Evolutionary conservation across 2,329 filamentous ascomycete species (phyloP), one percentile per base, ranked within the genome.

Genomic region (Cercospora citrullina): DNA sequence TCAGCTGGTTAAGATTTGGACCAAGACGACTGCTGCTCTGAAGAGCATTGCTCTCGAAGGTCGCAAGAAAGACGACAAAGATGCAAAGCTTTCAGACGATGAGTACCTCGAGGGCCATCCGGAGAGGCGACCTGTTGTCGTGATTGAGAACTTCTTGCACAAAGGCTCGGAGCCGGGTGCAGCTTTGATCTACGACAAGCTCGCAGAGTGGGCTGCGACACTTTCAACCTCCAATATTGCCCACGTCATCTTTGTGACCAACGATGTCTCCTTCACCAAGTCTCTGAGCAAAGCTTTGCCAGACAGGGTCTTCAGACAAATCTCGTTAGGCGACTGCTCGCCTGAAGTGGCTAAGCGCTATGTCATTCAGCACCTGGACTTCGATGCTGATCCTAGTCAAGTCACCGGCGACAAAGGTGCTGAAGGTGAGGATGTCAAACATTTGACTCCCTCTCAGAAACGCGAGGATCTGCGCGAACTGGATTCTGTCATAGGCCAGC

Each of bases 201-300:
- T 85, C 60, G 89, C 93, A 0, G 93, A 97, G 76, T 98, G 94
- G 83, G 93, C 94, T 1, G 93, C 95, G 4, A 85, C 89, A 1
- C 82, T 97, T 30, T 94, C 95, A 0, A 92, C 92, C 57, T 90
- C 90, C 63, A 97, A 97, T 72, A 86, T 96, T 53, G 94, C 94
- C 0, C 95, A 98, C 78, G 93, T 98, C 66, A 90, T 99, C 66
- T 97, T 98, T 83, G 84, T 99, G 42, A 97, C 94, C 0, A 93
- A 91, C 66, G 94, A 98, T 71, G 87, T 93, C 0, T 92, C 93
- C 0, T 97, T 93, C 80, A 90, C 91, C 60, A 98, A 98, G 78
- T 90, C 92, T 0, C 83, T 98, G 2, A 89, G 91, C 68, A 95
- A 93, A 77, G 91, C 93, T 0, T 85, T 99, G 21, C 95, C 95